phyloP scores from a whole-genome alignment of 2,329 filamentous ascomycete species.

The Paraphoma sp. region DNA sequence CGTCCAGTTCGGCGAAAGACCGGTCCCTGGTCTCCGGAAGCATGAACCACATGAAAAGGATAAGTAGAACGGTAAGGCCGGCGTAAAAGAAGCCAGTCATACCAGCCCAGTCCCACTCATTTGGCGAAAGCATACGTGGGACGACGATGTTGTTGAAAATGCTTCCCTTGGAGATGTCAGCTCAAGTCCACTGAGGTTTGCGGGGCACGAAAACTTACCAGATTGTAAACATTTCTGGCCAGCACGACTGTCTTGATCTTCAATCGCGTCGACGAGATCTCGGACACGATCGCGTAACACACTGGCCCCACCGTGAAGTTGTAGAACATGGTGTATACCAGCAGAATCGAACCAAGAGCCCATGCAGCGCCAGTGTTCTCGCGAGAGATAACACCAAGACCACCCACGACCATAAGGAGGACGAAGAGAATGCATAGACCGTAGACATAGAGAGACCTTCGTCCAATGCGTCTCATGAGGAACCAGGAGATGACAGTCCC shows the following conservation, averaged over 20 bases:
- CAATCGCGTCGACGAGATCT: conserved; percentile 79
- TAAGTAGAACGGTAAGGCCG: conserved; percentile 15
- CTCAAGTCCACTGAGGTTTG: neutral
- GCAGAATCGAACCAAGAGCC: conserved; percentile 33
- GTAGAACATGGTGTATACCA: conserved; percentile 68
- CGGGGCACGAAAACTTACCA: conserved; percentile 42
- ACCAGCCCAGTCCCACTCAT: conserved; percentile 6
- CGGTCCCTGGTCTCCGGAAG: conserved; percentile 47
- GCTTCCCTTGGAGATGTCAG: neutral
- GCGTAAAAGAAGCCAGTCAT: conserved; percentile 8
- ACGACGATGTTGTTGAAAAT: conserved; percentile 39
- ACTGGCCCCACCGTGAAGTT: conserved; percentile 86
- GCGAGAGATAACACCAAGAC: conserved; percentile 67
- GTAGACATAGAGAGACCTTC: conserved; percentile 74
- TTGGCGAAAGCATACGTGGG: conserved; percentile 7
- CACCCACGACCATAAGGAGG: conserved; percentile 78
- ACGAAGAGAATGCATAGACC: conserved; percentile 69
- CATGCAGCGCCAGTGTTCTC: conserved; percentile 54
- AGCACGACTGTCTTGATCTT: conserved; percentile 91
- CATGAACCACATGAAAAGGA: conserved; percentile 41
- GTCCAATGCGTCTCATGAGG: conserved; percentile 78
- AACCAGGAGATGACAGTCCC: conserved; percentile 77
- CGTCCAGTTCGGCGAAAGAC: conserved; percentile 49
- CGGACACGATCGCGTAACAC: conserved; percentile 84
- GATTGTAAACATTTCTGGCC: conserved; percentile 76